phyloP scores from a whole-genome alignment of 2,329 filamentous ascomycete genomes.

The Paecilomyces formosus region DNA sequence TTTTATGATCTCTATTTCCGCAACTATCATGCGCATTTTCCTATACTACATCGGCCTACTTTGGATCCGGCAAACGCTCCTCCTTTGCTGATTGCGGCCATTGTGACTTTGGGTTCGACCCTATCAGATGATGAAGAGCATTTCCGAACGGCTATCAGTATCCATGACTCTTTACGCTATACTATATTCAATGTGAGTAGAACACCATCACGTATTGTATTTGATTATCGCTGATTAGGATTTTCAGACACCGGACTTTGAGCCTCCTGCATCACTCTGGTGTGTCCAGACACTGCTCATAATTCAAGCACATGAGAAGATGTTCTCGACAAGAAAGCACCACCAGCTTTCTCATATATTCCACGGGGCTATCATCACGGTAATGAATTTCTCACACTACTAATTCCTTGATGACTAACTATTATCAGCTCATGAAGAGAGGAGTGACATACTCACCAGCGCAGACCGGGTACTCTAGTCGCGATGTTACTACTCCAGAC shows the following conservation, averaged over 20 bases:
- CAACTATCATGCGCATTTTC: constrained; percentile 21
- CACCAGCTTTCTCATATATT: constrained; percentile 22
- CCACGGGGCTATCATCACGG: constrained; percentile 19
- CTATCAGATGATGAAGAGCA: constrained; percentile 13
- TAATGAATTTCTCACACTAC: constrained; percentile 1
- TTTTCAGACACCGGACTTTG: constrained; percentile 12
- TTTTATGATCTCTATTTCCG: constrained; percentile 18
- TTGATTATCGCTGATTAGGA: neutral
- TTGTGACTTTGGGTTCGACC: constrained; percentile 17
- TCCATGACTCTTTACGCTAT: constrained; percentile 17
- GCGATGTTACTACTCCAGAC: constrained; percentile 5
- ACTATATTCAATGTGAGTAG: constrained; percentile 15
- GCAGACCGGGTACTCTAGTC: neutral
- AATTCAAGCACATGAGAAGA: constrained; percentile 18
- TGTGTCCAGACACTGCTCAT: constrained; percentile 19
- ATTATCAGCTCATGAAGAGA: constrained; percentile 13
- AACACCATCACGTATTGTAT: neutral
- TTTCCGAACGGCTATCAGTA: constrained; percentile 11
- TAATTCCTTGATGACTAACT: neutral
- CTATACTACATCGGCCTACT: constrained; percentile 16
- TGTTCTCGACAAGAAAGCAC: constrained; percentile 19
- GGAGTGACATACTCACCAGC: constrained; percentile 11
- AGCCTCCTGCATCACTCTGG: constrained; percentile 20
- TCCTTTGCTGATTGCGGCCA: constrained; percentile 17
- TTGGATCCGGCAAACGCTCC: constrained; percentile 10